Base-by-base conservation (phyloP, 2,329 filamentous ascomycete genomes). In the Cadophora luteo-olivacea region DNA sequence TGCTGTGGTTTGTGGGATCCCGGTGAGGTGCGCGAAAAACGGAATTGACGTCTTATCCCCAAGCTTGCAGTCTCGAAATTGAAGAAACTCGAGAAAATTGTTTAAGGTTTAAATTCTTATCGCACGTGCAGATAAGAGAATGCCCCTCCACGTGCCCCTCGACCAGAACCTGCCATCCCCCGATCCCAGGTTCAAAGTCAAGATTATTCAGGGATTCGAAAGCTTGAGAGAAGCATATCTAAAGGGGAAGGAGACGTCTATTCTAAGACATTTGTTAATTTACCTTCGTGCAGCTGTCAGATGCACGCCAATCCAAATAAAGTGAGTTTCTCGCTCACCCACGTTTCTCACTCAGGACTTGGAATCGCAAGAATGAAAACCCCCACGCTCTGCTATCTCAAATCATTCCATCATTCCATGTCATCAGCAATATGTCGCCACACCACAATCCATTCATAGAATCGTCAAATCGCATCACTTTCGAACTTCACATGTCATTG, bases 21-120 rank as follows among this genome's bases (percentile, higher is more conserved):
- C 11, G 5, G 48, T 52, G 36, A 14, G n/a, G 12, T 6, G 36
- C 24, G 25, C 2, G 33, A 22, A 22, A 4, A 16, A 6, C 19
- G 4, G 4, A 6, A 41, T 60, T 60, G 57, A 45, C 22, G 36
- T 60, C 55, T 24, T 41, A 22, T 24, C 25, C 14, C 33, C 12
- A 38, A 19, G 22, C 33, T 41, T 0, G 14, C 33, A 38, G 29
- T 25, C 36, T 25, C 22, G 12, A 41, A 29, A 41, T 24, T 58
- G 33, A 12, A 58, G 54, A 57, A 58, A 24, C n/a, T 38, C 57
- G 33, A 60, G 36, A 60, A 41, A 60, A 60, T 60, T 55, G 52
- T 60, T 60, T 41, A 25, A 60, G 57, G 57, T 22, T 60, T 60
- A 60, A 60, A 41, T 25, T 11, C 36, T 60, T 60, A 60, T 60